These are phyloP conservation scores for Scutellaria minor DNA, from an alignment of 257 asterid species.

Conservation along the genomic window DNA sequence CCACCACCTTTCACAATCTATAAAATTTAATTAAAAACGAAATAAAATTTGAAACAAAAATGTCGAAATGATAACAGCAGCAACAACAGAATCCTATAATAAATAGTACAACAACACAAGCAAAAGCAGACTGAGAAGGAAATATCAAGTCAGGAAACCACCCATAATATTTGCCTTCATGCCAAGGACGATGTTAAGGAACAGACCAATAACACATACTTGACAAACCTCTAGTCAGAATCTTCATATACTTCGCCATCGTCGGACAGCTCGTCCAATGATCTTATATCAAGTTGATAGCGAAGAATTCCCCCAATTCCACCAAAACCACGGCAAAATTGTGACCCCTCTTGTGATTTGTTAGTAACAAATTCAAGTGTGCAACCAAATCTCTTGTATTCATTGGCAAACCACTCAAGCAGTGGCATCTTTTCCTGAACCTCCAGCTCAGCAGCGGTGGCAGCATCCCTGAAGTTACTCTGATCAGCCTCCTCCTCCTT, in stretches of 20 bases:
- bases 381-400: constrained; percentile 46
- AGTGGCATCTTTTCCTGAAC: constrained; percentile 44
- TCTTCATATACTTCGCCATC: constrained; percentile 39
- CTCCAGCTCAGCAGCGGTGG: constrained; percentile 43
- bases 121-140: constrained; percentile 9
- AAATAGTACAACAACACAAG: constrained; percentile 27
- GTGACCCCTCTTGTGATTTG: constrained; percentile 50
- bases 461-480: constrained; percentile 39
- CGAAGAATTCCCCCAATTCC: constrained; percentile 52
- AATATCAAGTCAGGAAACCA: background rate
- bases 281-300: constrained; percentile 44
- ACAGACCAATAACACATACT: background rate
- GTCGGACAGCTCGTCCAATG: constrained; percentile 45
- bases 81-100: background rate
- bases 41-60: background rate
- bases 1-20: constrained; percentile 22
- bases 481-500: constrained; percentile 46
- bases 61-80: constrained; percentile 1
- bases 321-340: constrained; percentile 48
- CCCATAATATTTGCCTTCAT: background rate
- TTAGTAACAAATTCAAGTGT: constrained; percentile 46
- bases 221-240: constrained; percentile 39
- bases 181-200: background rate
- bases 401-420: constrained; percentile 53
- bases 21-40: constrained; percentile 14